These are phyloP conservation scores for Moniliophthora roreri DNA, from an alignment of 1,284 basidiomycete species.

Conservation along the genomic window DNA sequence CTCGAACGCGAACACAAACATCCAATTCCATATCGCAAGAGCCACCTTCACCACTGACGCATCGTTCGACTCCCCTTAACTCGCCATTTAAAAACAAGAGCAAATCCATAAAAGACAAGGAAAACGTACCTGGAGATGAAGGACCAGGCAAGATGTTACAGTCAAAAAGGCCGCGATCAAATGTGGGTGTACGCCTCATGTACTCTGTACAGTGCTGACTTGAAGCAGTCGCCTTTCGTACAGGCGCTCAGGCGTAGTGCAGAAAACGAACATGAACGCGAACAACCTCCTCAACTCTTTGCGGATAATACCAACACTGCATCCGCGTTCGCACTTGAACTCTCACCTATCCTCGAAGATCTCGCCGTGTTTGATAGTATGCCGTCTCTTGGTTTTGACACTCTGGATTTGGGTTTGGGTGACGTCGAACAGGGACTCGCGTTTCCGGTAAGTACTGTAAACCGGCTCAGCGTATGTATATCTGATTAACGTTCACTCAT, in stretches of 20 bases:
- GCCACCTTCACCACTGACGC: neutral
- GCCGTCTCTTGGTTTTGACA: neutral
- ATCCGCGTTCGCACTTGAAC: slow-evolving; percentile 1
- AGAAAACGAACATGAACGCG: neutral
- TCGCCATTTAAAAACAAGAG: neutral
- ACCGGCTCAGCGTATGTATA: no score
- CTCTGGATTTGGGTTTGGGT: neutral
- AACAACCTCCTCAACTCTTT: no score
- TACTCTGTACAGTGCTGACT: no score
- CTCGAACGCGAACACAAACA: no score
- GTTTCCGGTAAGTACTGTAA: no score
- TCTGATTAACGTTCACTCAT: no score
- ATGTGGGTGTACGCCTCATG: neutral
- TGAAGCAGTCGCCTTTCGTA: neutral
- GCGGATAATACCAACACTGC: neutral
- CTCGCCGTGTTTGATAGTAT: neutral
- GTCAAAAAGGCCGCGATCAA: neutral
- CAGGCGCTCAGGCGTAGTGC: slow-evolving; percentile 1
- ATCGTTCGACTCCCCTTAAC: neutral
- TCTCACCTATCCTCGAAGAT: neutral
- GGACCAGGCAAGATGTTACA: no score
- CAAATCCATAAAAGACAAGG: neutral
- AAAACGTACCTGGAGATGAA: neutral
- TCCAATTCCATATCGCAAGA: neutral
- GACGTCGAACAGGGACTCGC: neutral